Percentiles rank a stretch among this genome's conserved stretches.
phyloP scores from a whole-genome alignment of 2,329 filamentous ascomycete species.

The Penicillium sp. region DNA sequence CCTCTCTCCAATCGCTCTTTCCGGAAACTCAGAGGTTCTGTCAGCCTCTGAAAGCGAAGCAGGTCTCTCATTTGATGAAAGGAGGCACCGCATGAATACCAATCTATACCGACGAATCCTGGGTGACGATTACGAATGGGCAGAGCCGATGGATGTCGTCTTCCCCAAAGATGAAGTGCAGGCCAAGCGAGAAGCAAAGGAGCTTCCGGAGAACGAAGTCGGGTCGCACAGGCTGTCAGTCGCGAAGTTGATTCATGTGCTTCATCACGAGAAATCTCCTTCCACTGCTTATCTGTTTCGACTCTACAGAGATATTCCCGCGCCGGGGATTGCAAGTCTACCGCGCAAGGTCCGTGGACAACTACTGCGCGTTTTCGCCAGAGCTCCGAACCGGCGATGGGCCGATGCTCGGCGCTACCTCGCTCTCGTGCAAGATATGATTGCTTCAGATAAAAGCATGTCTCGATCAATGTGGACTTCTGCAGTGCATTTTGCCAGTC shows the following conservation, averaged over 20 bases:
- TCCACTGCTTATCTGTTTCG: conserved; percentile 48
- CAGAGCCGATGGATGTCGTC: conserved; percentile 35
- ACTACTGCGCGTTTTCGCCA: conserved; percentile 64
- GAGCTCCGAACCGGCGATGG: conserved; percentile 36
- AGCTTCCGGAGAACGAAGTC: conserved; percentile 16
- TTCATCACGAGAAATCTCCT: conserved; percentile 38
- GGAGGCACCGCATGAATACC: conserved; percentile 17
- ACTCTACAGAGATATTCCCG: conserved; percentile 48
- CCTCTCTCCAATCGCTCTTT: neutral
- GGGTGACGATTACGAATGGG: conserved; percentile 19
- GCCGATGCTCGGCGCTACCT: conserved; percentile 71
- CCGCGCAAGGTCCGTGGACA: conserved; percentile 50
- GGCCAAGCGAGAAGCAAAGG: neutral
- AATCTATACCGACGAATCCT: conserved; percentile 22
- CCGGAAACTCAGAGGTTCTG: neutral
- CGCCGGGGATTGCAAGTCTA: conserved; percentile 50
- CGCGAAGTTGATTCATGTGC: conserved; percentile 36
- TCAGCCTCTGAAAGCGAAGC: neutral
- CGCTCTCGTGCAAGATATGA: conserved; percentile 75
- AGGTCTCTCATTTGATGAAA: conserved; percentile 15
- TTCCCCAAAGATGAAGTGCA: conserved; percentile 7
- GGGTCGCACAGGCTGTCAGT: conserved; percentile 32
- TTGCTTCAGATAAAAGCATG: conserved; percentile 64
- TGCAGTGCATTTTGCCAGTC: conserved; percentile 71
- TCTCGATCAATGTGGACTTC: conserved; percentile 70